These are phyloP conservation scores for Phlebopus sp. DNA, from an alignment of 1,284 basidiomycete genomes.

Conservation along the genomic window DNA sequence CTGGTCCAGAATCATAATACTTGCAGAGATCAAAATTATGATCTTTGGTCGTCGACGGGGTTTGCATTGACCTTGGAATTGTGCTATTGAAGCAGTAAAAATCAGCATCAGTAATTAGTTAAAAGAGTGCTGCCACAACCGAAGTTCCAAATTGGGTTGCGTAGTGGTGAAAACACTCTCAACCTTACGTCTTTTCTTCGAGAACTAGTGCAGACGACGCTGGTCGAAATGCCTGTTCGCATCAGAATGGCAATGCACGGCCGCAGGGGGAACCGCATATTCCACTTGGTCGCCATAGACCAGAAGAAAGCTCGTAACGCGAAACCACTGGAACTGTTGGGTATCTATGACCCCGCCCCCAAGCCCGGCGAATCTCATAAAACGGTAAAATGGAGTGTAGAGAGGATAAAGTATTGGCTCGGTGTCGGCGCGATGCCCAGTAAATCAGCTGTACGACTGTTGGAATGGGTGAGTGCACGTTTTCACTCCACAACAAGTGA, in stretches of 20 bases:
- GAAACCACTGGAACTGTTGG: slow-evolving; percentile 88
- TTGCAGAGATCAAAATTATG: too few relatives aligned
- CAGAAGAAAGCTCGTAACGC: slow-evolving; percentile 76
- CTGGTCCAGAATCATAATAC: slow-evolving; percentile 55
- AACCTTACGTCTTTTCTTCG: slow-evolving; percentile 23
- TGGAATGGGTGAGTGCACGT: slow-evolving; percentile 69
- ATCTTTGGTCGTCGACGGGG: too few relatives aligned
- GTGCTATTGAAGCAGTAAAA: too few relatives aligned
- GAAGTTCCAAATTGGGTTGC: not conserved
- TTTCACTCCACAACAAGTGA: not conserved
- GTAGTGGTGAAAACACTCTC: not conserved
- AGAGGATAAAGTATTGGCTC: slow-evolving; percentile 90
- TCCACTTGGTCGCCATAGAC: slow-evolving; percentile 88
- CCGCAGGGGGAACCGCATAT: slow-evolving; percentile 73
- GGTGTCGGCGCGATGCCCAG: slow-evolving; percentile 82
- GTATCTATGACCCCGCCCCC: slow-evolving; percentile 79
- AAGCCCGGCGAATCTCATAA: slow-evolving; percentile 48
- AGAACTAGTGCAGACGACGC: not conserved
- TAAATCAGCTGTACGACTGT: slow-evolving; percentile 71
- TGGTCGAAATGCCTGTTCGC: slow-evolving; percentile 71
- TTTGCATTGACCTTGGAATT: too few relatives aligned
- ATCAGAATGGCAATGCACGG: slow-evolving; percentile 88
- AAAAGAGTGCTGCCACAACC: not conserved
- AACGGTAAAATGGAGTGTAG: slow-evolving; percentile 85
- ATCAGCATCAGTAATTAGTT: too few relatives aligned